These are phyloP conservation scores for Dacryopinax primogenitus DNA, from an alignment of 768 basidiomycete species.

Conservation along the genomic window DNA sequence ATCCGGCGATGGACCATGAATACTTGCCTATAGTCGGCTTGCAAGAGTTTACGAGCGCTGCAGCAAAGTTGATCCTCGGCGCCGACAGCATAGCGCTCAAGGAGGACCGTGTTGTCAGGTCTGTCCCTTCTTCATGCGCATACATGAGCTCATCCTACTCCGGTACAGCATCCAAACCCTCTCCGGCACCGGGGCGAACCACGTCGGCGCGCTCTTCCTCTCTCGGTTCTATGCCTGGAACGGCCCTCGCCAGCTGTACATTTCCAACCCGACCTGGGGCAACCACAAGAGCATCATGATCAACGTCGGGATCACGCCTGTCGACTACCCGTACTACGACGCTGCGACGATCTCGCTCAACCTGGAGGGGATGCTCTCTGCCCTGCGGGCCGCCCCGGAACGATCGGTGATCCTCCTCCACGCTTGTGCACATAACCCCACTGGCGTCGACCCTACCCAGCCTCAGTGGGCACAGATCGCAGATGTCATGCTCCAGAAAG, in stretches of 20 bases:
- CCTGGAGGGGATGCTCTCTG: constrained; percentile 49
- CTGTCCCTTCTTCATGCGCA: not conserved
- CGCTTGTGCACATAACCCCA: constrained; percentile 93
- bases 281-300: constrained; percentile 85
- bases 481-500: constrained; percentile 52
- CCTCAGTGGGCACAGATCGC: constrained; percentile 79
- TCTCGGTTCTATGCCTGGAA: constrained; percentile 64
- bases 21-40: constrained; percentile 86
- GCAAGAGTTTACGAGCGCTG: constrained; percentile 65
- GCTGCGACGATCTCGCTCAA: constrained; percentile 79
- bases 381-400: constrained; percentile 50
- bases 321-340: constrained; percentile 90
- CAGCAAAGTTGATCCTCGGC: constrained; percentile 73
- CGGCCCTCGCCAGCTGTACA: constrained; percentile 54
- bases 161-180: constrained; percentile 65
- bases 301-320: constrained; percentile 77
- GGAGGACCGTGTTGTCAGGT: constrained; percentile 53
- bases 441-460: constrained; percentile 81
- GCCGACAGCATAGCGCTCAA: constrained; percentile 53
- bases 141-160: not conserved
- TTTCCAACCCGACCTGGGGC: constrained; percentile 93
- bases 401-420: constrained; percentile 83
- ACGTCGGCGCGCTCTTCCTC: constrained; percentile 79
- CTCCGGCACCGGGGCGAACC: constrained; percentile 92
- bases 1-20: constrained; percentile 73